These are phyloP conservation scores for Harringtonia aguacate DNA, from an alignment of 2,329 filamentous ascomycete species.

Conservation along the genomic window DNA sequence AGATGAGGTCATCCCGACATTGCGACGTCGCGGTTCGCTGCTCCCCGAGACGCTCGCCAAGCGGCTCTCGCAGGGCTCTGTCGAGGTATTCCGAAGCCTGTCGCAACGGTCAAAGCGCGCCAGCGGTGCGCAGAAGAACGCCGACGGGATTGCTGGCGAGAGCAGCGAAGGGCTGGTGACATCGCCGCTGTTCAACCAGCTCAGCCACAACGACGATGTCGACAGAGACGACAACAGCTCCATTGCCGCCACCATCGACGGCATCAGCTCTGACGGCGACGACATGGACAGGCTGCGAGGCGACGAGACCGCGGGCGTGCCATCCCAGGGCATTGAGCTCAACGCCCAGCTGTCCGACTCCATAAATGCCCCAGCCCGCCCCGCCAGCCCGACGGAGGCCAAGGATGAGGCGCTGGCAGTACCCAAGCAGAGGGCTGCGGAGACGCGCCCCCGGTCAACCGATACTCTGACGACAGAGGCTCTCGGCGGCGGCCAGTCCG, in stretches of 20 bases:
- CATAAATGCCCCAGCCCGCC: constrained; percentile 1
- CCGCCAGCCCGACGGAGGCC: background rate
- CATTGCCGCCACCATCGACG: constrained; percentile 47
- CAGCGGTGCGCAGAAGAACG: constrained; percentile 9
- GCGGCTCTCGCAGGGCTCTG: constrained; percentile 37
- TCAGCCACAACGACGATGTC: constrained; percentile 27
- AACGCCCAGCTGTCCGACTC: constrained; percentile 21
- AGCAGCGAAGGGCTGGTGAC: constrained; percentile 36
- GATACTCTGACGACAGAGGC: too few species aligned
- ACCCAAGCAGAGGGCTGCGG: background rate
- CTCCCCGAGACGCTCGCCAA: too few species aligned
- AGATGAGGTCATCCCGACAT: constrained; percentile 28
- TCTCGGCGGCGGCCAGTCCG: too few species aligned
- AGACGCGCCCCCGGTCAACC: too few species aligned
- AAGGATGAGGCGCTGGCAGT: constrained; percentile 9
- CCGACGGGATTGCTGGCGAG: constrained; percentile 13
- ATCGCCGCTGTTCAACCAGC: constrained; percentile 19
- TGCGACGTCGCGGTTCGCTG: constrained; percentile 22
- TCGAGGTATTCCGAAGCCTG: constrained; percentile 30
- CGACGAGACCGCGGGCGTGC: constrained; percentile 12
- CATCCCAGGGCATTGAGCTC: constrained; percentile 22
- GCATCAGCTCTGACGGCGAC: constrained; percentile 33
- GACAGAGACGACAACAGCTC: constrained; percentile 34
- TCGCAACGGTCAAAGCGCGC: constrained; percentile 25
- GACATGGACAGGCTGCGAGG: constrained; percentile 17